Conservation (phyloP, 2,329 filamentous ascomycete genomes). For the Zasmidium citrigriseum region DNA sequence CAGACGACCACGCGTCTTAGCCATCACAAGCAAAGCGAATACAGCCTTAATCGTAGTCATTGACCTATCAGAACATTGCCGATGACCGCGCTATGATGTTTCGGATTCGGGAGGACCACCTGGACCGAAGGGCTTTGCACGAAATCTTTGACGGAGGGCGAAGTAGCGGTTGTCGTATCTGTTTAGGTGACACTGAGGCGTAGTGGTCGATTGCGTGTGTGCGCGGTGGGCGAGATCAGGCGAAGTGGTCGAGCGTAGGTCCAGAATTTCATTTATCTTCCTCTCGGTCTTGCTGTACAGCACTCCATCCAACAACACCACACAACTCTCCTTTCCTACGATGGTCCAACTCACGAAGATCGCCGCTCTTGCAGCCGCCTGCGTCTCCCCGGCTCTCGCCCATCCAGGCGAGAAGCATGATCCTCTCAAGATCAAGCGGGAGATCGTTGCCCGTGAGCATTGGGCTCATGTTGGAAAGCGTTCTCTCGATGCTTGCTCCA, state of each 20-base stretch:
- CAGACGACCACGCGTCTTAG: neutral
- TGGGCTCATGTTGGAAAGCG: conserved; percentile 18
- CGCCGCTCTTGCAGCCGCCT: conserved; percentile 18
- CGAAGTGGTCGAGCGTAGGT: conserved; percentile 1
- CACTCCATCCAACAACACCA: neutral
- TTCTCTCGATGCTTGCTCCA: conserved; percentile 18
- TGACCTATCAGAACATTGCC: conserved; percentile 1
- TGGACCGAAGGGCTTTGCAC: neutral
- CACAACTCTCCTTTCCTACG: neutral
- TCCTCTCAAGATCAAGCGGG: conserved; percentile 30
- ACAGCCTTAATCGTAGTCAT: neutral
- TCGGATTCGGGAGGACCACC: neutral
- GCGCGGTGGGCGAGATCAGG: neutral
- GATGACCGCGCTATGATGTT: neutral
- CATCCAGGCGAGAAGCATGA: conserved; percentile 40
- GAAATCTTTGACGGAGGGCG: too few relatives aligned
- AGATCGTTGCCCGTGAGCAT: conserved; percentile 32
- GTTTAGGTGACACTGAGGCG: neutral
- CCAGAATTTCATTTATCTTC: neutral
- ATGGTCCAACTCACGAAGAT: conserved; percentile 20
- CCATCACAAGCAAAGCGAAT: neutral
- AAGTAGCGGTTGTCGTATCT: too few relatives aligned
- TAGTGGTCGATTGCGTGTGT: neutral
- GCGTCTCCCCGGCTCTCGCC: conserved; percentile 22
- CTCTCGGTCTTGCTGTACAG: neutral